Conservation (phyloP, 2,329 filamentous ascomycete genomes). For the Fusarium metavorans region DNA sequence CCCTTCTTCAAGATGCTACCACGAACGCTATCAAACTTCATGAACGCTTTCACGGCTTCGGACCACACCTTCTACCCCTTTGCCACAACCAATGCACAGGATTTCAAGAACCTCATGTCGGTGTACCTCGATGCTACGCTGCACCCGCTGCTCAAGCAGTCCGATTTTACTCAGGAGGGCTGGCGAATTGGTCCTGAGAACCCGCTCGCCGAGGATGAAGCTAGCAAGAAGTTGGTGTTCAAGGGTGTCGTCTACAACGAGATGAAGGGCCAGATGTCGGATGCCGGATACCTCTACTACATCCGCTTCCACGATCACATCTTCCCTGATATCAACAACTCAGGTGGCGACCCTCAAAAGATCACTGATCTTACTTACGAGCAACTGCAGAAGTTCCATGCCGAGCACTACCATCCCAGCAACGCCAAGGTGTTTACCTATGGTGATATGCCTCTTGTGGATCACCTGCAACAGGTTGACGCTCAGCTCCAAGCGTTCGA, state of each 20-base stretch:
- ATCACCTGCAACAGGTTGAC: conserved; percentile 85
- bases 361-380: conserved; percentile 96
- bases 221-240: conserved; percentile 83
- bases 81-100: conserved; percentile 93
- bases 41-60: conserved; percentile 98
- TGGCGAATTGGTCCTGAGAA: conserved; percentile 97
- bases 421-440: conserved; percentile 98
- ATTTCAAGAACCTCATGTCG: conserved; percentile 95
- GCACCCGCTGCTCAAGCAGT: conserved; percentile 87
- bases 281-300: conserved; percentile 95
- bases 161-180: conserved; percentile 95
- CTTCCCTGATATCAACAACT: conserved; percentile 95
- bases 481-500: conserved; percentile 80
- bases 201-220: conserved; percentile 68
- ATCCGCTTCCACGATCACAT: conserved; percentile 95
- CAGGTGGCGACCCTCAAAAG: conserved; percentile 93
- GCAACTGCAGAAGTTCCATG: conserved; percentile 88
- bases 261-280: conserved; percentile 99
- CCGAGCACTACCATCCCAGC: conserved; percentile 95
- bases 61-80: conserved; percentile 99
- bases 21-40: conserved; percentile 97
- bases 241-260: conserved; percentile 99
- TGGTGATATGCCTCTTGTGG: conserved; percentile 86
- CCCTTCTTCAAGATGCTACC: conserved; percentile 99
- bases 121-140: conserved; percentile 97